Conservation (phyloP, 164 flowering plant species). For the Vitis labrusca region DNA sequence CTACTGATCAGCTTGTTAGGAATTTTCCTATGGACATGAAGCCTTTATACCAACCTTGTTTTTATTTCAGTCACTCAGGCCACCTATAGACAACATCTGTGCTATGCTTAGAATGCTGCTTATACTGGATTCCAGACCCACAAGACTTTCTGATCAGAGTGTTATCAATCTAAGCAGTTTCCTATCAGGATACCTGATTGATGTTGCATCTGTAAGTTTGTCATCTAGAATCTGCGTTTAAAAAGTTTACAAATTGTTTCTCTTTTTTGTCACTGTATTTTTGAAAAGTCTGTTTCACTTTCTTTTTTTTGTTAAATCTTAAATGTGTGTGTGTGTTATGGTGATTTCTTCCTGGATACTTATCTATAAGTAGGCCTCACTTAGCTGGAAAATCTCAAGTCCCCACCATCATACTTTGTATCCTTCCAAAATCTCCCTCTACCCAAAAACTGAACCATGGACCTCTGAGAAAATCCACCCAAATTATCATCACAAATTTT, state of each 20-base stretch:
- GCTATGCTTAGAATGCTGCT: constrained; percentile 62
- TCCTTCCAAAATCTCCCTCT: too few species aligned
- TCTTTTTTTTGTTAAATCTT: too few species aligned
- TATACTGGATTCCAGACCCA: constrained; percentile 48
- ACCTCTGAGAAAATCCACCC: too few species aligned
- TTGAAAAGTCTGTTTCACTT: neutral
- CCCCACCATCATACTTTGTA: too few species aligned
- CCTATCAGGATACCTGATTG: constrained; percentile 55
- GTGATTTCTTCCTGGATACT: too few species aligned
- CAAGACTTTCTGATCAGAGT: constrained; percentile 54
- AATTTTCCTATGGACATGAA: neutral
- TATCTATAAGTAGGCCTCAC: too few species aligned
- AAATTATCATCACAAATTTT: too few species aligned
- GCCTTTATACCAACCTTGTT: constrained; percentile 6
- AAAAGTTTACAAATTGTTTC: neutral
- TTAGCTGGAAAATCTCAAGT: too few species aligned
- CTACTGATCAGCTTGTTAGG: neutral
- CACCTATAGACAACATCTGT: constrained; percentile 59
- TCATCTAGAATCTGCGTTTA: neutral
- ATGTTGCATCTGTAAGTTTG: constrained; percentile 52
- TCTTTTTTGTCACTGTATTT: neutral
- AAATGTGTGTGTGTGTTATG: too few species aligned
- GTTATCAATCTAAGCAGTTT: constrained; percentile 38
- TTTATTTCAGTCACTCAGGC: constrained; percentile 42
- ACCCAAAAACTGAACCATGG: too few species aligned